phyloP scores from a whole-genome alignment of 768 basidiomycete species.

The Phaffia tasmanica region DNA sequence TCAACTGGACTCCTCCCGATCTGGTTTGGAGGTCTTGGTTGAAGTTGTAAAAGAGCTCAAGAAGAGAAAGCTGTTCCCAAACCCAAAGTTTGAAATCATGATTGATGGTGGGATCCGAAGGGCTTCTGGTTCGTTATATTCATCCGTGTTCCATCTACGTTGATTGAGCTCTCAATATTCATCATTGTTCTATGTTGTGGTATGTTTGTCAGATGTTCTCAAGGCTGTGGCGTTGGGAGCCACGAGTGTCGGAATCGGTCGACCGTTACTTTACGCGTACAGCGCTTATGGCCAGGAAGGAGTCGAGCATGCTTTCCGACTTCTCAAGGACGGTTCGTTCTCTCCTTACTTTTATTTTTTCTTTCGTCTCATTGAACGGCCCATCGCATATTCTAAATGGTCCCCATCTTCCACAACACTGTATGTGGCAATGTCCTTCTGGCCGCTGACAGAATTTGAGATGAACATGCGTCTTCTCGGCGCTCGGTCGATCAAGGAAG shows the following conservation, averaged over 20 bases:
- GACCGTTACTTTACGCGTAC: constrained; percentile 80
- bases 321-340: constrained; percentile 50
- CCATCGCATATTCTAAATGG: constrained; percentile 27
- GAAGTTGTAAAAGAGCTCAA: constrained; percentile 68
- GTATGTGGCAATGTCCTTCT: neutral
- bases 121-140: constrained; percentile 76
- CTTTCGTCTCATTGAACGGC: neutral
- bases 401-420: neutral
- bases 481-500: constrained; percentile 62
- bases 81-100: constrained; percentile 57
- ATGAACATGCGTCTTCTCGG: constrained; percentile 94
- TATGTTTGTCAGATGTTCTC: constrained; percentile 10
- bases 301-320: constrained; percentile 68
- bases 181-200: neutral
- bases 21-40: constrained; percentile 78
- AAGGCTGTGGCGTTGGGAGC: constrained; percentile 23
- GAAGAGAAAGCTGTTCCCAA: constrained; percentile 56
- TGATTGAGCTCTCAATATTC: neutral
- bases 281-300: constrained; percentile 68
- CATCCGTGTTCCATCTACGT: constrained; percentile 31
- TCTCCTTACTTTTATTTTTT: constrained; percentile 30
- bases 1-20: constrained; percentile 48
- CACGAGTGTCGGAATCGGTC: constrained; percentile 59
- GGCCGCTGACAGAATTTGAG: constrained; percentile 63
- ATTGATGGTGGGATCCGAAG: constrained; percentile 84